Conservation (phyloP, 208 protist species). For the Trypanosoma melophagium region DNA sequence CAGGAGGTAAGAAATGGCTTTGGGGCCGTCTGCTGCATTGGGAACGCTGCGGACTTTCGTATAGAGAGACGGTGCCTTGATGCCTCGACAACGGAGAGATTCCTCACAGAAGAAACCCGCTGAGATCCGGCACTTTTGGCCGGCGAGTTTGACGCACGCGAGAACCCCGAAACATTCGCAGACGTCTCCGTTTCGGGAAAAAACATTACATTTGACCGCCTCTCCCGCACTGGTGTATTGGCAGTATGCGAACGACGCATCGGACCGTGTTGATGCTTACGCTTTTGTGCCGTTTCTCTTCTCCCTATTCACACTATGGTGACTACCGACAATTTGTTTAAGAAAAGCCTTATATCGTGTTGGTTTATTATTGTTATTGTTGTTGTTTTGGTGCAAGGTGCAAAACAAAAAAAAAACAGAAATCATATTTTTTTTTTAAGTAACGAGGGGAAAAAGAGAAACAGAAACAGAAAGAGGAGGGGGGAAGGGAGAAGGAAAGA, state of each 20-base stretch:
- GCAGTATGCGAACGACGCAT: slow-evolving; percentile 8
- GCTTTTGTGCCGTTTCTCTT: background rate
- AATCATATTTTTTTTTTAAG: no score
- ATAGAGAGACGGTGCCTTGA: slow-evolving; percentile 61
- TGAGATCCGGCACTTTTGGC: slow-evolving; percentile 5
- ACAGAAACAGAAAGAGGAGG: no score
- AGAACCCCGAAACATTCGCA: background rate
- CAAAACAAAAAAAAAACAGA: no score
- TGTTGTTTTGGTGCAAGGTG: no score
- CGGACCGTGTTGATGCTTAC: background rate
- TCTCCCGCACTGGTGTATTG: background rate
- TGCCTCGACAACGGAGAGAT: slow-evolving; percentile 24
- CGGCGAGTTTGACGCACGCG: slow-evolving; percentile 4
- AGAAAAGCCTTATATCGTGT: no score
- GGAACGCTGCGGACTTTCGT: slow-evolving; percentile 63
- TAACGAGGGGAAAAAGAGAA: no score
- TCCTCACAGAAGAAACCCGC: background rate
- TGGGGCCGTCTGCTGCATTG: slow-evolving; percentile 74
- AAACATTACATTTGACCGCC: slow-evolving; percentile 11
- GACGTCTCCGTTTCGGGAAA: background rate
- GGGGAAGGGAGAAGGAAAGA: no score
- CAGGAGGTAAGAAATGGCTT: slow-evolving; percentile 68
- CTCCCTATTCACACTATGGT: no score
- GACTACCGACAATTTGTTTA: no score
- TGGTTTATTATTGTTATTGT: no score